Conservation (phyloP, 768 basidiomycete genomes). For the Pulveroboletus frians region DNA sequence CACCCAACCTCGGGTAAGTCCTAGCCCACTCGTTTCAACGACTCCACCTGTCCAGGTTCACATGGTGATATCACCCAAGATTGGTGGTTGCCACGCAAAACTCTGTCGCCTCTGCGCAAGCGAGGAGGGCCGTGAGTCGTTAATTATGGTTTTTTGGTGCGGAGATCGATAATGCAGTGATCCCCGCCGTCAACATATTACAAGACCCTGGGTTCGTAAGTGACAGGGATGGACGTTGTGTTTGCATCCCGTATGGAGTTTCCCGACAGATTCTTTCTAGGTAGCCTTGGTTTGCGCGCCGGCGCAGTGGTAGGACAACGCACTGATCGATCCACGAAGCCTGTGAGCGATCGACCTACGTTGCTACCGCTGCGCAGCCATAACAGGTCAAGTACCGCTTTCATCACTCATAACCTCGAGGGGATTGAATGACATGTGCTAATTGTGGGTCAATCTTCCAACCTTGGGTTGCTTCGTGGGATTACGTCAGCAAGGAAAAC, state of each 20-base stretch:
- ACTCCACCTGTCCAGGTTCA: not conserved
- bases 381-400: not conserved
- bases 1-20: not conserved
- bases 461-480: not conserved
- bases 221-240: slow-evolving; percentile 1
- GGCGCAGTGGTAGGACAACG: not conserved
- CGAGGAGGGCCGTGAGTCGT: slow-evolving; percentile 1
- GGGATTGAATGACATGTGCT: not conserved
- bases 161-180: slow-evolving; percentile 9
- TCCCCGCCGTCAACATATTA: not conserved
- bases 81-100: slow-evolving; percentile 11
- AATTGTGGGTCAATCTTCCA: not conserved
- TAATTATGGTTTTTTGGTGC: slow-evolving; percentile 5
- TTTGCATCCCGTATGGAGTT: not conserved
- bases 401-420: not conserved
- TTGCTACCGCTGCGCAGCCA: not conserved
- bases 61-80: slow-evolving; percentile 7
- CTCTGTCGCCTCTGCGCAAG: slow-evolving; percentile 1
- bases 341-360: not conserved
- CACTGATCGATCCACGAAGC: slow-evolving; percentile 1
- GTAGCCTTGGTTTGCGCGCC: not conserved
- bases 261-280: not conserved
- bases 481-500: slow-evolving; percentile 13
- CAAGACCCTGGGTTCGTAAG: slow-evolving; percentile 8
- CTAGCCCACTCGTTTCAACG: not conserved